Conservation (phyloP, 331 rosid genomes). For the Malus hybrid region DNA sequence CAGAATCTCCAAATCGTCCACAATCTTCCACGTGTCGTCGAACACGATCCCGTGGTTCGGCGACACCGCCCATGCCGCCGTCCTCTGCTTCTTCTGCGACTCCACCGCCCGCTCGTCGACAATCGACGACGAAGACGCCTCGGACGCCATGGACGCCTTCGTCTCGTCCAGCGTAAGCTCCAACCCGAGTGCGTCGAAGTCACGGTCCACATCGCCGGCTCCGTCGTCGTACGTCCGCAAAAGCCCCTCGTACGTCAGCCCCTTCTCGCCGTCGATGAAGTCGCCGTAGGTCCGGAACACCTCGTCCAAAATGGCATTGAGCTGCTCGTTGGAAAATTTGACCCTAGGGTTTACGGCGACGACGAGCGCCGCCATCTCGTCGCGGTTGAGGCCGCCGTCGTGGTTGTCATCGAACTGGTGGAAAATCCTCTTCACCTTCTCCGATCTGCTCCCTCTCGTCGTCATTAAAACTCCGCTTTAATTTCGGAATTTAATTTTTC, state of each 20-base stretch:
- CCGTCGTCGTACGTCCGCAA: slow-evolving; percentile 50
- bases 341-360: slow-evolving; percentile 58
- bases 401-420: slow-evolving; percentile 34
- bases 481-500: background rate
- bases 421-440: slow-evolving; percentile 49
- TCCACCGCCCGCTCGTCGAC: slow-evolving; percentile 30
- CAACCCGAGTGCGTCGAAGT: slow-evolving; percentile 47
- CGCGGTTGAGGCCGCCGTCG: slow-evolving; percentile 44
- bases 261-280: slow-evolving; percentile 40
- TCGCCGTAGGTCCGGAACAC: slow-evolving; percentile 47
- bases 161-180: slow-evolving; percentile 28
- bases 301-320: slow-evolving; percentile 55
- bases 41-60: slow-evolving; percentile 53
- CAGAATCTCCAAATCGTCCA: slow-evolving; percentile 46
- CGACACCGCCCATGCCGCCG: slow-evolving; percentile 54
- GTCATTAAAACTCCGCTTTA: slow-evolving; percentile 22
- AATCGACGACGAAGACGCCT: slow-evolving; percentile 39
- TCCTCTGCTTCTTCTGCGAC: slow-evolving; percentile 52
- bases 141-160: slow-evolving; percentile 25
- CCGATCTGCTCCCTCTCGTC: slow-evolving; percentile 50
- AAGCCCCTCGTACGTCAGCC: slow-evolving; percentile 42
- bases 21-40: slow-evolving; percentile 54
- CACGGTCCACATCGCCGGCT: slow-evolving; percentile 53
- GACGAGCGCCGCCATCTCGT: slow-evolving; percentile 45
- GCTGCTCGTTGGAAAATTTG: slow-evolving; percentile 45